phyloP scores from a whole-genome alignment of 345 rosid genomes.

The Chamaenerion angustifolium region DNA sequence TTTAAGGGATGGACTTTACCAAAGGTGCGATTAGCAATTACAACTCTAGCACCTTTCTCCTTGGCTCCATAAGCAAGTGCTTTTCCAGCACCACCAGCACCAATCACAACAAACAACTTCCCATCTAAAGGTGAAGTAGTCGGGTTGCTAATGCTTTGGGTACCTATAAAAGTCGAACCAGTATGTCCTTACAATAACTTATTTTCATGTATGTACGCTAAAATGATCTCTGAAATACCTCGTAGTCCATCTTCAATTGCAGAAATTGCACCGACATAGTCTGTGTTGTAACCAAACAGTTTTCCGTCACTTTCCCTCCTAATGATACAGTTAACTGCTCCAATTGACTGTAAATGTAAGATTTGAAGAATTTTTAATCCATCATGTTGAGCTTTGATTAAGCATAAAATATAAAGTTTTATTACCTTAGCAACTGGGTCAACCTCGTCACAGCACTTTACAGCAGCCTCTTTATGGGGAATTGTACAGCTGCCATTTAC shows the following conservation, averaged over 20 bases:
- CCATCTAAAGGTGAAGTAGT: slow-evolving; percentile 54
- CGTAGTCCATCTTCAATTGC: slow-evolving; percentile 89
- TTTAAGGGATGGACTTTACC: slow-evolving; percentile 23
- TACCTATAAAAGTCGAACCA: slow-evolving; percentile 20
- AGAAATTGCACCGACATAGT: slow-evolving; percentile 85
- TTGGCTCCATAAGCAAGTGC: slow-evolving; percentile 95
- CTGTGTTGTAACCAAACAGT: slow-evolving; percentile 74
- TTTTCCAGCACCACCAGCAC: slow-evolving; percentile 96
- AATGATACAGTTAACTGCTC: slow-evolving; percentile 85
- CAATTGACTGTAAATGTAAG: slow-evolving; percentile 52
- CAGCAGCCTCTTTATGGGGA: slow-evolving; percentile 87
- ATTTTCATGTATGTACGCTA: neutral
- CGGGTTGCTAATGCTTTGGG: slow-evolving; percentile 15
- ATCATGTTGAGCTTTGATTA: neutral
- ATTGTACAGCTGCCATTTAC: slow-evolving; percentile 56
- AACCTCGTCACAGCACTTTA: slow-evolving; percentile 74
- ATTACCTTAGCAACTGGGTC: slow-evolving; percentile 82
- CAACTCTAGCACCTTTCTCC: slow-evolving; percentile 72
- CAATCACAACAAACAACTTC: slow-evolving; percentile 76
- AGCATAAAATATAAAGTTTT: neutral
- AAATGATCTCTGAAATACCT: slow-evolving; percentile 22
- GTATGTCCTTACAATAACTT: neutral
- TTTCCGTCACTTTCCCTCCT: slow-evolving; percentile 68
- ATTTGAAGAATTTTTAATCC: neutral
- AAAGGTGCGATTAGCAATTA: slow-evolving; percentile 78